Evolutionary conservation across 1,139 yeast genomes (phyloP).

Genomic region (Candida glucosophila): DNA sequence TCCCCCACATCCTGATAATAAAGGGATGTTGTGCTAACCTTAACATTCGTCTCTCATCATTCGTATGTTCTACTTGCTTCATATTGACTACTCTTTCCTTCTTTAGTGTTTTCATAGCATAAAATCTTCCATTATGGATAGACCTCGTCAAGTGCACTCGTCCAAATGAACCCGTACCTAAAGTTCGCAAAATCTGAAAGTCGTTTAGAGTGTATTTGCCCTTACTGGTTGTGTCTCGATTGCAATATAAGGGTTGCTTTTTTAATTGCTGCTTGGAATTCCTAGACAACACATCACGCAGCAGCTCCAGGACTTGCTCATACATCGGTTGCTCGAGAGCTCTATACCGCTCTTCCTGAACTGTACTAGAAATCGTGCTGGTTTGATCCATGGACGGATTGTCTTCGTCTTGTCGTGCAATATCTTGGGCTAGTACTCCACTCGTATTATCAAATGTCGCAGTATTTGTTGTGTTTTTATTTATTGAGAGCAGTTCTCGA

Average conservation of each 20-base stretch:
- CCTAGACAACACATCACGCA: no score
- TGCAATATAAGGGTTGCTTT: constrained; percentile 11
- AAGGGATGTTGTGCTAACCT: constrained; percentile 90
- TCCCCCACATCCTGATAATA: constrained; percentile 94
- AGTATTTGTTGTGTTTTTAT: no score
- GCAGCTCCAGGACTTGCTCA: no score
- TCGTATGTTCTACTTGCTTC: constrained; percentile 96
- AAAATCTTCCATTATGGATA: constrained; percentile 85
- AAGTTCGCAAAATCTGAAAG: constrained; percentile 82
- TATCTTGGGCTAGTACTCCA: no score
- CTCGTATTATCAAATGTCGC: no score
- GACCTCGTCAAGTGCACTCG: constrained; percentile 88
- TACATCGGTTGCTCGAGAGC: no score
- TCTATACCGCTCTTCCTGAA: no score
- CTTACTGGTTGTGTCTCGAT: constrained; percentile 50
- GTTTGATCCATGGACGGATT: no score
- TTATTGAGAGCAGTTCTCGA: no score
- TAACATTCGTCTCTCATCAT: constrained; percentile 90
- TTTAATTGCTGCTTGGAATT: constrained; percentile 1
- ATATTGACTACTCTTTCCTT: constrained; percentile 85
- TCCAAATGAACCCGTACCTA: constrained; percentile 97
- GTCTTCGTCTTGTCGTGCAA: no score
- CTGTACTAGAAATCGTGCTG: no score
- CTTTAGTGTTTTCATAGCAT: constrained; percentile 86
- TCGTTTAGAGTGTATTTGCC: constrained; percentile 83